Evolutionary conservation across 2,329 filamentous ascomycete genomes (phyloP).

Genomic region (Colletotrichum viniferum): DNA sequence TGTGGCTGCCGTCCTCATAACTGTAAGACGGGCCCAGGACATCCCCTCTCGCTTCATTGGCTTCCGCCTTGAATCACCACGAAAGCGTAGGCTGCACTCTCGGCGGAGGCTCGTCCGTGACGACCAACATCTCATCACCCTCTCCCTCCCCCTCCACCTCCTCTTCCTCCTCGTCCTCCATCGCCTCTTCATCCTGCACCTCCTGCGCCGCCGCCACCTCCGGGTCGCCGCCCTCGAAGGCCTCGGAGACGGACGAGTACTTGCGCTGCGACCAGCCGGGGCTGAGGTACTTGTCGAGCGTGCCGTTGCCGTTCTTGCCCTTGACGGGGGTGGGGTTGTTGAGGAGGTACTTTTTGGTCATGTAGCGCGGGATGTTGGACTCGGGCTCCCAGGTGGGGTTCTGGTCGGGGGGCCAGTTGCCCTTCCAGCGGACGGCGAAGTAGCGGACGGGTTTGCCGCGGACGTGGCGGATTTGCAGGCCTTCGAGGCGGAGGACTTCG

Average conservation of each 20-base stretch:
- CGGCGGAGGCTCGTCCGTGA: slow-evolving; percentile 27
- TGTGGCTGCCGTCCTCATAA: not conserved
- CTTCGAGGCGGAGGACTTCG: slow-evolving; percentile 50
- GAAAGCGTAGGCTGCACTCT: not conserved
- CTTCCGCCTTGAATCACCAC: not conserved
- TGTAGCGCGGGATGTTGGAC: slow-evolving; percentile 46
- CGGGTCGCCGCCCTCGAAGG: slow-evolving; percentile 29
- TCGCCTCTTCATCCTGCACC: slow-evolving; percentile 16
- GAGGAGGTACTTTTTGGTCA: slow-evolving; percentile 47
- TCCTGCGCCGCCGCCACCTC: slow-evolving; percentile 27
- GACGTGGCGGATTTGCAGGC: slow-evolving; percentile 40
- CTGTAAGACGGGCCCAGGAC: not conserved
- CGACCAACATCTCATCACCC: slow-evolving; percentile 32
- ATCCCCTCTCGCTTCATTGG: not conserved
- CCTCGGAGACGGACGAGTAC: slow-evolving; percentile 38
- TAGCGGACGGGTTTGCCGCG: slow-evolving; percentile 41
- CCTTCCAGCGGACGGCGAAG: slow-evolving; percentile 61
- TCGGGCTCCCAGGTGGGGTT: slow-evolving; percentile 65
- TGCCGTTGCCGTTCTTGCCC: not conserved
- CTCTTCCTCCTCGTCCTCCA: slow-evolving; percentile 30
- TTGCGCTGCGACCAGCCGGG: slow-evolving; percentile 25
- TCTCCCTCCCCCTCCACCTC: slow-evolving; percentile 8
- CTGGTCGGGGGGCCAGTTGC: slow-evolving; percentile 59
- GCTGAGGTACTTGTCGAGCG: not conserved
- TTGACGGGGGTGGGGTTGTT: slow-evolving; percentile 27